Evolutionary conservation across 768 basidiomycete species (phyloP).

Genomic region (Termitomyces sp.): DNA sequence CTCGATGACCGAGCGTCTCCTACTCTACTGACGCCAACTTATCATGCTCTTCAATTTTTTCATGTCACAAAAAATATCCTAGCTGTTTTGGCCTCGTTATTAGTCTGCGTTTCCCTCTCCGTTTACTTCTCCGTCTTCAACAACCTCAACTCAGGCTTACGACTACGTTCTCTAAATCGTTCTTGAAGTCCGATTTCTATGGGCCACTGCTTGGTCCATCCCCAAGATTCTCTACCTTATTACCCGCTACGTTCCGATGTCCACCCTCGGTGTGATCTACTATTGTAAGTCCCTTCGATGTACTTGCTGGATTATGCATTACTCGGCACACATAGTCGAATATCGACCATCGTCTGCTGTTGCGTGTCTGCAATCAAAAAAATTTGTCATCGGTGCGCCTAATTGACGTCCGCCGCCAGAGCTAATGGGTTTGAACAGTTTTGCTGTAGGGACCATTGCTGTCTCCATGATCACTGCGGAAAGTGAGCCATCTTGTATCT

Average conservation of each 20-base stretch:
- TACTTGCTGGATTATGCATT: neutral
- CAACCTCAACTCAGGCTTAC: conserved; percentile 10
- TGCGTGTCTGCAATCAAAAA: neutral
- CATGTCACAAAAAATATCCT: neutral
- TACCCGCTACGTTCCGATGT: conserved; percentile 7
- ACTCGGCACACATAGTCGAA: neutral
- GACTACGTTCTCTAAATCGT: conserved; percentile 14
- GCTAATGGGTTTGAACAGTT: neutral
- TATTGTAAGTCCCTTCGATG: neutral
- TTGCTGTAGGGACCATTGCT: neutral
- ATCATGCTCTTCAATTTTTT: neutral
- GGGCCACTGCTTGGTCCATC: conserved; percentile 7
- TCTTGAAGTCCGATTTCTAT: conserved; percentile 2
- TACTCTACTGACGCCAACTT: neutral
- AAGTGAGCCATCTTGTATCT: neutral
- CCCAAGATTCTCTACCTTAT: conserved; percentile 10
- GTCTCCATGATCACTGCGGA: neutral
- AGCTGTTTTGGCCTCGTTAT: neutral
- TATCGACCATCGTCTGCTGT: neutral
- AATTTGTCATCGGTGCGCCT: neutral
- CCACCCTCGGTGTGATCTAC: neutral
- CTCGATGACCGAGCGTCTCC: neutral
- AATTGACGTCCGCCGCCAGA: no score
- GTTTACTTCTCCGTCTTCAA: no score
- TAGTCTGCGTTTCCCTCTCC: neutral